These are phyloP conservation scores for Nothopassalora personata DNA, from an alignment of 2,329 filamentous ascomycete genomes.

Conservation along the genomic window DNA sequence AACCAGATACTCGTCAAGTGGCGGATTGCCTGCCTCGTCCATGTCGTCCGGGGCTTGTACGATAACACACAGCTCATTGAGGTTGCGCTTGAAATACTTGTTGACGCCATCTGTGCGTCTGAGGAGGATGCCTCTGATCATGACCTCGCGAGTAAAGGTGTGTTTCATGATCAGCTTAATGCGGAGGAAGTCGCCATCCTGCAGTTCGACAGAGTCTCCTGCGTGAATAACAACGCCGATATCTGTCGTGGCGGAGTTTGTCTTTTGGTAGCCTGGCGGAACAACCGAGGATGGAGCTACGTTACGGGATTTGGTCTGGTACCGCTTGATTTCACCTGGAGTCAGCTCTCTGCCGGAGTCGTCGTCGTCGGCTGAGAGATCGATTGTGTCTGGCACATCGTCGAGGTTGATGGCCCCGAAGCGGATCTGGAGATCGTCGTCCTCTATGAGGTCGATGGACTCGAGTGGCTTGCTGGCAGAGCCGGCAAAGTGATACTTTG, in stretches of 20 bases:
- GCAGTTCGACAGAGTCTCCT: conserved; percentile 31
- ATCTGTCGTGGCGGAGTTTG: background rate
- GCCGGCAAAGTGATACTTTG: background rate
- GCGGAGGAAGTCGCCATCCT: conserved; percentile 34
- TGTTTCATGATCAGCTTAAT: conserved; percentile 36
- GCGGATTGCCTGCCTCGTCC: conserved; percentile 35
- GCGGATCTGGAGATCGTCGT: background rate
- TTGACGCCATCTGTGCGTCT: conserved; percentile 31
- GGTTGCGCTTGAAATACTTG: conserved; percentile 31
- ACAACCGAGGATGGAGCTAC: background rate
- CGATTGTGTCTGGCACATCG: background rate
- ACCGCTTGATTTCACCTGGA: background rate
- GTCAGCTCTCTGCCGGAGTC: background rate
- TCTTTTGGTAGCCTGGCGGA: background rate
- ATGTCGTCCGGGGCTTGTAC: conserved; percentile 22
- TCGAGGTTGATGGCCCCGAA: background rate
- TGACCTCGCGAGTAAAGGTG: conserved; percentile 15
- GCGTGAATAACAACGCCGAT: background rate
- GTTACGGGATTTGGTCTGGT: background rate
- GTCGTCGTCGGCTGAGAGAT: conserved; percentile 11
- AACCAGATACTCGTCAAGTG: conserved; percentile 39
- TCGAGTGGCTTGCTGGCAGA: background rate
- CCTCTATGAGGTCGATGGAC: background rate
- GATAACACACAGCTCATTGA: conserved; percentile 43
- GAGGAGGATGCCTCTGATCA: conserved; percentile 37